Evolutionary conservation across 164 flowering plant species (phyloP).

Genomic region (Magnolia kwangsiensis): DNA sequence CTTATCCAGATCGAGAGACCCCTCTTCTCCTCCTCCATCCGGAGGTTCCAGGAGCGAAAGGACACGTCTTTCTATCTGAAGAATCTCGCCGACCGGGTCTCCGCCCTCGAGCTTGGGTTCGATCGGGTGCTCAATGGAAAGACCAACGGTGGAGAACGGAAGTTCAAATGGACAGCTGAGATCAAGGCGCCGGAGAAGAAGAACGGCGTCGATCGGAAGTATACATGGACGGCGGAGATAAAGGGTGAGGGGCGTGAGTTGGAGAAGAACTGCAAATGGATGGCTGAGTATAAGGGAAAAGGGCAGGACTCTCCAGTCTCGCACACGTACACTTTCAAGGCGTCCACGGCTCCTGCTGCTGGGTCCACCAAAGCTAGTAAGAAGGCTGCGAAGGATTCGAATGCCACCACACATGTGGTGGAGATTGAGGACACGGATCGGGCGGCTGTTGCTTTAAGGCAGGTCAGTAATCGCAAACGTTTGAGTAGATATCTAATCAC

Average conservation of each 20-base stretch:
- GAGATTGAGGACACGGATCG: slow-evolving; percentile 74
- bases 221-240: slow-evolving; percentile 59
- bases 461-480: slow-evolving; percentile 31
- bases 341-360: slow-evolving; percentile 31
- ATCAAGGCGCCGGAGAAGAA: slow-evolving; percentile 36
- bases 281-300: slow-evolving; percentile 54
- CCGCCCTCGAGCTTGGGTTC: slow-evolving; percentile 46
- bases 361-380: slow-evolving; percentile 5
- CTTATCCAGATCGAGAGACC: slow-evolving; percentile 46
- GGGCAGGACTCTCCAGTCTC: slow-evolving; percentile 40
- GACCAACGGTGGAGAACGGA: slow-evolving; percentile 17
- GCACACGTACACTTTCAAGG: slow-evolving; percentile 48
- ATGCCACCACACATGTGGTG: slow-evolving; percentile 38
- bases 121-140: slow-evolving; percentile 21
- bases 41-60: slow-evolving; percentile 19
- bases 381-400: slow-evolving; percentile 22
- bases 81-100: slow-evolving; percentile 46
- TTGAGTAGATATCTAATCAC: too few relatives aligned
- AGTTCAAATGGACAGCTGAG: slow-evolving; percentile 41
- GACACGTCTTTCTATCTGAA: slow-evolving; percentile 33
- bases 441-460: slow-evolving; percentile 52
- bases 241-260: slow-evolving; percentile 28
- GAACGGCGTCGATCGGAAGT: slow-evolving; percentile 49
- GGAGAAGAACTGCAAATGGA: slow-evolving; percentile 63
- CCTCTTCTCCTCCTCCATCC: slow-evolving; percentile 29